phyloP scores from a whole-genome alignment of 148 eudicot genomes.

The Rhododendron ferrugineum region DNA sequence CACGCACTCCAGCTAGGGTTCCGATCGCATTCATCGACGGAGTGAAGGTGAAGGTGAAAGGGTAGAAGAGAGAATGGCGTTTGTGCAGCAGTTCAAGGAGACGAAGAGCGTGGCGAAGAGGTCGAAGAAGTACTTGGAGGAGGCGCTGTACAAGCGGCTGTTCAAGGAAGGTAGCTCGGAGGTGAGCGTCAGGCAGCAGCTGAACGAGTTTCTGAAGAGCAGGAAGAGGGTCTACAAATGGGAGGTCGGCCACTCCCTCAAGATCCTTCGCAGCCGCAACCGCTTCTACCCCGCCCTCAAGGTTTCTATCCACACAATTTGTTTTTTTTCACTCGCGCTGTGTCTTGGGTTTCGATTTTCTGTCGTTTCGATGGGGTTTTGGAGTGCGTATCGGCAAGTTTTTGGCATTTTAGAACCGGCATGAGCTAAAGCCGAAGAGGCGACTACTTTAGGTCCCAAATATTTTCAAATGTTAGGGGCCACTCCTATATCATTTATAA shows the following conservation, averaged over 20 bases:
- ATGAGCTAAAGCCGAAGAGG: too few species aligned
- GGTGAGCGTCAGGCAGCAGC: constrained; percentile 49
- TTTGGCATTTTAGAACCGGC: neutral
- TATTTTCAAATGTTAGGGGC: neutral
- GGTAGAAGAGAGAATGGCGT: constrained; percentile 17
- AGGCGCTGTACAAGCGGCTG: constrained; percentile 60
- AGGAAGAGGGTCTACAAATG: constrained; percentile 69
- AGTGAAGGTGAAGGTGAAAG: neutral
- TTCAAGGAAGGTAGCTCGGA: constrained; percentile 75
- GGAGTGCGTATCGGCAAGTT: neutral
- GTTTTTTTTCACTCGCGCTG: neutral
- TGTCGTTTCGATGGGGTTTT: neutral
- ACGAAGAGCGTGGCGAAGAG: constrained; percentile 56
- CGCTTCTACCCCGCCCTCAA: constrained; percentile 74
- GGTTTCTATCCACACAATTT: constrained; percentile 27
- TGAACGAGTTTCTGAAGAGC: constrained; percentile 61
- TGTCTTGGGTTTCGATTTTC: neutral
- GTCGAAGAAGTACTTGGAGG: constrained; percentile 71
- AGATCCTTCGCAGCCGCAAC: constrained; percentile 65
- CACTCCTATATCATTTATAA: neutral
- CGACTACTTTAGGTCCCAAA: neutral
- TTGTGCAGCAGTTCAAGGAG: constrained; percentile 42
- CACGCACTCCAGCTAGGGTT: constrained; percentile 13
- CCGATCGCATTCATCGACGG: neutral
- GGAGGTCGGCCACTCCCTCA: constrained; percentile 86